These are phyloP conservation scores for Aureobasidium sp. DNA, from an alignment of 2,329 filamentous ascomycete genomes.

Conservation along the genomic window DNA sequence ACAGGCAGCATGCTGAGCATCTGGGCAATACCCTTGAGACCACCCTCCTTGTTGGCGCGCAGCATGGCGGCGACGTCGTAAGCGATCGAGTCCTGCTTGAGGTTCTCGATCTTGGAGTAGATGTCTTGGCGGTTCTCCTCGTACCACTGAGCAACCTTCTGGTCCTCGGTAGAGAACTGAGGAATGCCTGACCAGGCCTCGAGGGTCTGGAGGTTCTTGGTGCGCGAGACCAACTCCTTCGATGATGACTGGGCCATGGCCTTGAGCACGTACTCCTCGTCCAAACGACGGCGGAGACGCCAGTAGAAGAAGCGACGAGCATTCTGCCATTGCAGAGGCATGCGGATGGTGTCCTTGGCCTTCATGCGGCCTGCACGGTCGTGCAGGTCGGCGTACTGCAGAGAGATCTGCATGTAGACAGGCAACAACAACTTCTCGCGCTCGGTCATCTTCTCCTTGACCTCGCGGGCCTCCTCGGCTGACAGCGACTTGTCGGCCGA, in stretches of 20 bases:
- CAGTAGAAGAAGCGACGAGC: slow-evolving; percentile 99
- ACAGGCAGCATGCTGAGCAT: slow-evolving; percentile 81
- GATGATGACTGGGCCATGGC: slow-evolving; percentile 55
- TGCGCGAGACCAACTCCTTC: slow-evolving; percentile 35
- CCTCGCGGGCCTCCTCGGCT: slow-evolving; percentile 64
- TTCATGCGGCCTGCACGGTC: slow-evolving; percentile 96
- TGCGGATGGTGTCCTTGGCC: slow-evolving; percentile 90
- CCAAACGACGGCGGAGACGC: slow-evolving; percentile 92
- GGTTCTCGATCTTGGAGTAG: slow-evolving; percentile 71
- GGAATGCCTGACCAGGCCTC: slow-evolving; percentile 75
- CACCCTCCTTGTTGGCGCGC: slow-evolving; percentile 58
- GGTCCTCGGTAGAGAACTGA: slow-evolving; percentile 72
- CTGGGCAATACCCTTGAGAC: slow-evolving; percentile 78
- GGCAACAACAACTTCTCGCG: slow-evolving; percentile 86
- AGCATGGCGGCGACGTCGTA: slow-evolving; percentile 63
- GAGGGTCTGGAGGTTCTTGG: slow-evolving; percentile 61
- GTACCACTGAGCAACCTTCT: slow-evolving; percentile 86
- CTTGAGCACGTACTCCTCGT: slow-evolving; percentile 94
- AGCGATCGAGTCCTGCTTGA: slow-evolving; percentile 69
- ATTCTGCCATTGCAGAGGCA: slow-evolving; percentile 76
- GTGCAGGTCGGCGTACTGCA: slow-evolving; percentile 95
- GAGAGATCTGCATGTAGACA: slow-evolving; percentile 89
- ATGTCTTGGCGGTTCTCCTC: slow-evolving; percentile 86
- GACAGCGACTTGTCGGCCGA: slow-evolving; percentile 60
- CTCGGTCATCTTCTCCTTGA: slow-evolving; percentile 76